Percentiles rank a stretch among this genome's conserved stretches.
Evolutionary conservation across 2,329 filamentous ascomycete species (phyloP).

Genomic region (Trichoderma afroharzianum): DNA sequence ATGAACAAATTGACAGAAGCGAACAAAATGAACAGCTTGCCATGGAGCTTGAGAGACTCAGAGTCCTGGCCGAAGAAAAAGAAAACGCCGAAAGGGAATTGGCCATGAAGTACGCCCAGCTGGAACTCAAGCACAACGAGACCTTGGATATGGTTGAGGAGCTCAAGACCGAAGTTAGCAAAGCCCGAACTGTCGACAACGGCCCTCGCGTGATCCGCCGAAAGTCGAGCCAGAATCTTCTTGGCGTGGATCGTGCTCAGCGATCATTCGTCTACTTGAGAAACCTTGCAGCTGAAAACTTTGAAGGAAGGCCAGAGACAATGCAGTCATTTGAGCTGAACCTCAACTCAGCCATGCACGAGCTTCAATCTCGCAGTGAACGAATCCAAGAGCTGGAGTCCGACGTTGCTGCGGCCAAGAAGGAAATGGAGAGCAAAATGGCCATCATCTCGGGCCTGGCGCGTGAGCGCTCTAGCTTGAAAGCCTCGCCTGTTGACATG

Average conservation of each 20-base stretch:
- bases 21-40: constrained; percentile 22
- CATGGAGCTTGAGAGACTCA: constrained; percentile 69
- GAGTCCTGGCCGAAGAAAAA: constrained; percentile 68
- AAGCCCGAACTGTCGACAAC: constrained; percentile 61
- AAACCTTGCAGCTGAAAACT: constrained; percentile 82
- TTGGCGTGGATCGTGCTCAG: constrained; percentile 85
- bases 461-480: constrained; percentile 86
- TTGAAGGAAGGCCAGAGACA: constrained; percentile 75
- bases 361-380: constrained; percentile 81
- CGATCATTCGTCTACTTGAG: constrained; percentile 85
- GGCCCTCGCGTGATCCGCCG: constrained; percentile 78
- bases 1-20: constrained; percentile 25
- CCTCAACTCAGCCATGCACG: constrained; percentile 86
- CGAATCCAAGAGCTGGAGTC: constrained; percentile 86
- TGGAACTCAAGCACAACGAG: constrained; percentile 78
- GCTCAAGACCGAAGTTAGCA: constrained; percentile 80
- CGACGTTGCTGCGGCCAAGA: constrained; percentile 77
- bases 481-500: constrained; percentile 81
- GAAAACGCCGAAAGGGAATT: constrained; percentile 71
- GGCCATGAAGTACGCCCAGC: constrained; percentile 72
- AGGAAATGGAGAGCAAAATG: constrained; percentile 96
- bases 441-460: constrained; percentile 92
- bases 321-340: constrained; percentile 93
- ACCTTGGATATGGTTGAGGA: constrained; percentile 84
- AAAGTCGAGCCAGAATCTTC: constrained; percentile 86